A percentile compares a stretch with the other conserved stretches of the same genome.
Evolutionary conservation across 1,284 basidiomycete species (phyloP).

Genomic region (Coniferiporia weirii): DNA sequence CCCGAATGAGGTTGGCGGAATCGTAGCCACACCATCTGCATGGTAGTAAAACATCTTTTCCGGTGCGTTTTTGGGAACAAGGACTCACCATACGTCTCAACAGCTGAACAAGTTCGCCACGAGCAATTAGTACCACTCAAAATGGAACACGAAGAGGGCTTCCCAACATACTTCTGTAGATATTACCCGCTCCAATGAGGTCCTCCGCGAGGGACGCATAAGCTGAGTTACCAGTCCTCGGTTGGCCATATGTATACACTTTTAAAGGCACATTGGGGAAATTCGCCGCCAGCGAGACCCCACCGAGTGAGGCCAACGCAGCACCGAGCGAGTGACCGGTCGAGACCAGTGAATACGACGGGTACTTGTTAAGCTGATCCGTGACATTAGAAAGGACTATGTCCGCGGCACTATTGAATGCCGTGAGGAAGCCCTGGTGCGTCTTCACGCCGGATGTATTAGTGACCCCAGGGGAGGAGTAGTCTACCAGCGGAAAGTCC

Average conservation of each 20-base stretch:
- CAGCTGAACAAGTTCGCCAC: not conserved
- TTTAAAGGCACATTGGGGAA: conserved; percentile 28
- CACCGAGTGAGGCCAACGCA: conserved; percentile 37
- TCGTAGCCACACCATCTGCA: conserved; percentile 41
- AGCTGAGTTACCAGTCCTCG: conserved; percentile 36
- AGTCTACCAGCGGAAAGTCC: conserved; percentile 29
- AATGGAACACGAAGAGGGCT: too few relatives aligned
- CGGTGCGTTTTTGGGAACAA: not conserved
- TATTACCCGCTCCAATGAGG: conserved; percentile 31
- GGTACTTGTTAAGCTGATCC: conserved; percentile 29
- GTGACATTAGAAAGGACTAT: conserved; percentile 31
- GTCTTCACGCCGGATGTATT: conserved; percentile 11
- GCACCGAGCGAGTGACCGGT: conserved; percentile 37
- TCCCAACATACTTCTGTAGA: conserved; percentile 33
- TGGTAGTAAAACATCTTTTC: not conserved
- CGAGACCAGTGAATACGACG: conserved; percentile 32
- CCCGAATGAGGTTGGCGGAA: conserved; percentile 33
- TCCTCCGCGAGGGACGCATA: conserved; percentile 37
- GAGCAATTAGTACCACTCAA: not conserved
- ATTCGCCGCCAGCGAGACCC: conserved; percentile 32
- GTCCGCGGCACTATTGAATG: conserved; percentile 30
- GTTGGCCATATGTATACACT: conserved; percentile 43
- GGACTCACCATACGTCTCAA: conserved; percentile 29
- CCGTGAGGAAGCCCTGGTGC: conserved; percentile 19
- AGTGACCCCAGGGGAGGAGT: conserved; percentile 33